Base-by-base conservation (phyloP, 2,329 filamentous ascomycete species). In the Macrophomina tecta region DNA sequence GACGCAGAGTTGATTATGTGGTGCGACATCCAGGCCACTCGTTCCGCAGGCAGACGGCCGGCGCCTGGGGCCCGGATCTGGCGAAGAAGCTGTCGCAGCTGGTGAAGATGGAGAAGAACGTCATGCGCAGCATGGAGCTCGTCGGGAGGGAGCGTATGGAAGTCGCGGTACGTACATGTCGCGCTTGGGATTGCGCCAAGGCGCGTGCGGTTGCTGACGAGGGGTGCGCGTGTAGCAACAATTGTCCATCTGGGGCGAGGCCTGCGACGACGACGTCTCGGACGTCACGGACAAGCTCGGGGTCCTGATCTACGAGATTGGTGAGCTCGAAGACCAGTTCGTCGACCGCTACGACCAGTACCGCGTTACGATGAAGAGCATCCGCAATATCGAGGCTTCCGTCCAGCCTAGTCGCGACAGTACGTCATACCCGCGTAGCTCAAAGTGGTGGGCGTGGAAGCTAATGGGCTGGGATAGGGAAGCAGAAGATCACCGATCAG, bases 71-170 rank as follows among this genome's bases (percentile, higher is more conserved):
- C 42, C 89, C 94, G 67, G 95, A 99, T 75, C 89, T 99, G 68
- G 91, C 95, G 68, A 97, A 97, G 87, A 99, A 99, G 87, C 90
- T 99, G 69, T 93, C 94, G 48, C 92, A 97, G 83, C 88, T 99
- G 64, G 95, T 99, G 70, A 99, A 99, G 88, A 99, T 99, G 95
- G 95, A 99, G 84, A 99, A 99, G 89, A 98, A 99, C 78, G 92
- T 97, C 67, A 99, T 99, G 95, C 93, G 95, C 80, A 97, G 93
- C 79, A 90, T 98, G 86, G 95, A 99, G 79, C 86, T 93, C 60
- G 95, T 98, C 64, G 93, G 93, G 53, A 90, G 93, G 76, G 95
- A 99, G 85, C 90, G 95, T 74, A 98, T 98, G 93, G 95, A 98
- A 76, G 94, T 97, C 72, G 95, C 95, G 76, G 93, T 97, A 91